Evolutionary conservation across 441 rosid species (phyloP), one percentile per base, ranked within the genome.

Genomic region (Bocquillonia castaneifolia): DNA sequence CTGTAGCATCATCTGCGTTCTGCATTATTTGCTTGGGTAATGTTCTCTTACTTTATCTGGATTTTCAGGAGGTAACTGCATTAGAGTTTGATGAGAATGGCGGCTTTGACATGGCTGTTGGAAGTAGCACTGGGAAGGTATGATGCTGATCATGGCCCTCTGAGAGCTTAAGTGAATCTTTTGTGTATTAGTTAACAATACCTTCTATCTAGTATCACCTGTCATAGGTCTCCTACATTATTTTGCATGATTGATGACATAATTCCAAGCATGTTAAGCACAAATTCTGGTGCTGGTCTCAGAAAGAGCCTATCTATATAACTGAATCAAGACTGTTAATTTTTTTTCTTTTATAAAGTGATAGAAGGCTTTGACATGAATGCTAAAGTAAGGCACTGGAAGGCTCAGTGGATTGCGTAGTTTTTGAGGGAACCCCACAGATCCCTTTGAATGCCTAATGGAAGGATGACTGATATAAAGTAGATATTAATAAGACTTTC

Each of bases 41-140:
- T 73, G 58, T 68, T 60, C 54, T 67, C 68, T 48, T 65, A 70
- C 15, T 23, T 12, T 66, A 53, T 37, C 53, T 73, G 63, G 63
- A 39, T 74, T 77, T 69, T 45, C 75, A 93, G 97, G 98, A 88
- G 78, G 95, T 93, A 57, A 89, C 93, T 70, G 93, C 96, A 36
- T 71, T 93, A 69, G 85, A 83, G 74, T 93, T 91, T 82, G 98
- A 86, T 76, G 85, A 79, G 58, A 86, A 76, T 66, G 93, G 89
- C 44, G 64, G 97, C 66, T 91, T 82, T 74, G 78, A 79, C 64
- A 77, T 93, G 85, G 96, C 87, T 72, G 96, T 89, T 59, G 98
- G 98, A 66, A 93, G 93, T 80, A 84, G 93, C 69, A 67, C 74
- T 23, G 98, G 98, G 79, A 88, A 89, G 97, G 98, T 93, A 83